Conservation (phyloP, 2,329 filamentous ascomycete species). For the Cytospora chrysosperma region DNA sequence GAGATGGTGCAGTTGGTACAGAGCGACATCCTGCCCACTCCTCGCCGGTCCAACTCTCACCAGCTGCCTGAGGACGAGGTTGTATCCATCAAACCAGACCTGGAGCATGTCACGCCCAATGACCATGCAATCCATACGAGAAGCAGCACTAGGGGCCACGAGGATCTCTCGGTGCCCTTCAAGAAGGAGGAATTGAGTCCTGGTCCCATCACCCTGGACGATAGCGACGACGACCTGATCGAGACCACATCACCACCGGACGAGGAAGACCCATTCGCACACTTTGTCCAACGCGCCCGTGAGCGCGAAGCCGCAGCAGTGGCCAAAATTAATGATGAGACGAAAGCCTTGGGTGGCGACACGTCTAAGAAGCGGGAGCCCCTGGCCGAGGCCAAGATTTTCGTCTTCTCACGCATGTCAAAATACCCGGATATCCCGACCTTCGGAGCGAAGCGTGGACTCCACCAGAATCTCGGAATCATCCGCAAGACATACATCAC, state of each 20-base stretch:
- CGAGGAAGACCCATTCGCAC: constrained; percentile 44
- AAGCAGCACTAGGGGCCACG: constrained; percentile 15
- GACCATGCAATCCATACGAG: neutral
- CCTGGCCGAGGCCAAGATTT: constrained; percentile 49
- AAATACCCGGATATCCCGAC: constrained; percentile 31
- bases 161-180: constrained; percentile 4
- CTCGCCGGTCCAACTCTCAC: constrained; percentile 16
- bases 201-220: constrained; percentile 28
- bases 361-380: neutral
- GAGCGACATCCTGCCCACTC: constrained; percentile 10
- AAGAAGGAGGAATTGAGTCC: constrained; percentile 5
- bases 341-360: neutral
- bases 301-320: constrained; percentile 31
- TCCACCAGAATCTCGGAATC: constrained; percentile 15
- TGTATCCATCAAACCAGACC: constrained; percentile 29
- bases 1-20: constrained; percentile 20
- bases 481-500: constrained; percentile 5
- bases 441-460: constrained; percentile 16
- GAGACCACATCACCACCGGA: neutral
- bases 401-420: constrained; percentile 67
- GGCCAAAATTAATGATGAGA: constrained; percentile 25
- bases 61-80: constrained; percentile 11
- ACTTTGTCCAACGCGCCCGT: constrained; percentile 46
- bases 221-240: constrained; percentile 19
- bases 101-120: constrained; percentile 25